Percentiles rank a stretch among this genome's conserved stretches.
Conservation (phyloP, 176 grass and related monocot genomes). For the Hyparrhenia diplandra region DNA sequence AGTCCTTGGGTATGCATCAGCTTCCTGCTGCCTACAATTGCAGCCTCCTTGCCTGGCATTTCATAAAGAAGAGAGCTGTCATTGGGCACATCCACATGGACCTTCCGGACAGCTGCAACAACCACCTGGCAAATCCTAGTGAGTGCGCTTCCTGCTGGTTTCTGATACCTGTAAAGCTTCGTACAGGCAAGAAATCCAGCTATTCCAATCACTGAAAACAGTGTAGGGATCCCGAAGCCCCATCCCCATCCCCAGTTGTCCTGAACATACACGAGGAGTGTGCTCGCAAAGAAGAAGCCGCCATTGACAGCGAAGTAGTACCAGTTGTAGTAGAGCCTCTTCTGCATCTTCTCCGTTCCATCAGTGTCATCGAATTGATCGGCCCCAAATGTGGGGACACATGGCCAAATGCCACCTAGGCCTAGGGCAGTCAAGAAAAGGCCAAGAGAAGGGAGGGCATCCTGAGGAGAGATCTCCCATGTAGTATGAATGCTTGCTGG, state of each 20-base stretch:
- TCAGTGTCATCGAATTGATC: conserved; percentile 69
- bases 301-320: conserved; percentile 35
- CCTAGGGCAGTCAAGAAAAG: conserved; percentile 60
- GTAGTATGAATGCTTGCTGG: neutral
- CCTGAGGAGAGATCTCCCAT: neutral
- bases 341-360: conserved; percentile 23
- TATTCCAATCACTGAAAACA: conserved; percentile 27
- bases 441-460: conserved; percentile 40
- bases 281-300: conserved; percentile 23
- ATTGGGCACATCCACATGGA: neutral
- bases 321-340: conserved; percentile 45
- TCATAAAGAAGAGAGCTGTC: conserved; percentile 39
- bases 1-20: conserved; percentile 20
- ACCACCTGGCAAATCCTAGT: conserved; percentile 37
- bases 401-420: conserved; percentile 57
- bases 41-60: neutral
- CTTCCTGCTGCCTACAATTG: conserved; percentile 17
- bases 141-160: conserved; percentile 32
- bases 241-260: conserved; percentile 33
- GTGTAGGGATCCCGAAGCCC: conserved; percentile 38
- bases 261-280: conserved; percentile 20
- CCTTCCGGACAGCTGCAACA: conserved; percentile 36
- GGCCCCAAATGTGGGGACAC: conserved; percentile 60
- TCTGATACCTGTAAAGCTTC: conserved; percentile 26
- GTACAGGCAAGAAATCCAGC: conserved; percentile 19